Evolutionary conservation across 306 rosid species (phyloP).

Genomic region (Cucurbita ficifolia): DNA sequence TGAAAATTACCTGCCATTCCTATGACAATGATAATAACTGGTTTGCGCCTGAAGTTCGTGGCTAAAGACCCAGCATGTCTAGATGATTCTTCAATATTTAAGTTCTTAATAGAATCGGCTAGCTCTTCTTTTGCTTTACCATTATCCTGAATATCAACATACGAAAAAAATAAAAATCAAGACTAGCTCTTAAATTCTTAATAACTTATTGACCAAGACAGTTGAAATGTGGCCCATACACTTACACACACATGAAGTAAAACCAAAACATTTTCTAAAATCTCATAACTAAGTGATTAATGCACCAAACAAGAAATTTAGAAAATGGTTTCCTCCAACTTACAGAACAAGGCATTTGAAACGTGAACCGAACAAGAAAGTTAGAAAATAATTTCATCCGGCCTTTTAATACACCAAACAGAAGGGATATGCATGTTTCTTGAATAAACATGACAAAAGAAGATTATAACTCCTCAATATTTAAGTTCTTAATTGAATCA

Average conservation of each 20-base stretch:
- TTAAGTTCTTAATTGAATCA: constrained; percentile 38
- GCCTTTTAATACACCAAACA: not conserved
- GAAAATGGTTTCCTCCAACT: not conserved
- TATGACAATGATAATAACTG: constrained; percentile 67
- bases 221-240: not conserved
- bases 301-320: not conserved
- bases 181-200: not conserved
- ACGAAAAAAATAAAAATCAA: constrained; percentile 2
- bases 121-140: constrained; percentile 47
- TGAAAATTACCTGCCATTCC: constrained; percentile 70
- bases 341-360: not conserved
- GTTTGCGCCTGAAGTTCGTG: constrained; percentile 49
- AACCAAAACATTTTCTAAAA: not conserved
- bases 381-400: not conserved
- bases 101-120: constrained; percentile 38
- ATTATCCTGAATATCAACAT: constrained; percentile 23
- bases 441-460: not conserved
- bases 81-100: constrained; percentile 49
- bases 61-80: constrained; percentile 24
- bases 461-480: not conserved
- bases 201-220: not conserved
- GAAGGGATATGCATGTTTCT: not conserved
- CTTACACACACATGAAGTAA: not conserved
- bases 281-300: not conserved
- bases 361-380: not conserved